Evolutionary conservation across 768 basidiomycete species (phyloP).

Genomic region (Filobasidium wieringae): DNA sequence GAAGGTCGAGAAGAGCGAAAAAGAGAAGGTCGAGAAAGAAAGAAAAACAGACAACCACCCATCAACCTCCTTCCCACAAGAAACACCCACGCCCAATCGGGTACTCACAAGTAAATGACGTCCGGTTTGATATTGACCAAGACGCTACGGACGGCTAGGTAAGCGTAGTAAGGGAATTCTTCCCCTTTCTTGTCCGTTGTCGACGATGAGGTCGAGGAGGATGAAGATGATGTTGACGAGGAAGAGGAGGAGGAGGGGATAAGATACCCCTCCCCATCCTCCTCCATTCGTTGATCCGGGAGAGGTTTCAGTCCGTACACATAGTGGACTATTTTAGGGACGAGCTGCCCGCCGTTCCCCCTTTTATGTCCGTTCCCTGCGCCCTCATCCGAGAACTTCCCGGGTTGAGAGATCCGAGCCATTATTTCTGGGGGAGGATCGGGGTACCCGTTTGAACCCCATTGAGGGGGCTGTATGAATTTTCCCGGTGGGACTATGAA

Average conservation of each 20-base stretch:
- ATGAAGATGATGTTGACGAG: no score
- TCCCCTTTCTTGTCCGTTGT: constrained; percentile 17
- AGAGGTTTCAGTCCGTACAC: constrained; percentile 37
- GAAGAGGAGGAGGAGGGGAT: no score
- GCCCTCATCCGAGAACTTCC: no score
- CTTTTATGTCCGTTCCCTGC: no score
- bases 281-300: background rate
- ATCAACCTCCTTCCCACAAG: background rate
- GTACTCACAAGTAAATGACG: constrained; percentile 37
- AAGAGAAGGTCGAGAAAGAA: no score
- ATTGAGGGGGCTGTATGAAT: background rate
- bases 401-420: no score
- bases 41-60: background rate
- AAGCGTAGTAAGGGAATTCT: constrained; percentile 39
- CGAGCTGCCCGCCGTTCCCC: constrained; percentile 20
- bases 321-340: constrained; percentile 38
- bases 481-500: background rate
- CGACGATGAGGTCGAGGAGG: no score
- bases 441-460: background rate
- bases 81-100: background rate
- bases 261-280: constrained; percentile 8
- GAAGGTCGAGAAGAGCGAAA: no score
- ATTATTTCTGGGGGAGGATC: background rate
- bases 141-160: constrained; percentile 38
- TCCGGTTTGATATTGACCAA: constrained; percentile 36